A percentile compares a stretch with the other conserved stretches of the same genome.
phyloP scores from a whole-genome alignment of 495 filamentous ascomycete species.

The Mytilinidion resinicola region DNA sequence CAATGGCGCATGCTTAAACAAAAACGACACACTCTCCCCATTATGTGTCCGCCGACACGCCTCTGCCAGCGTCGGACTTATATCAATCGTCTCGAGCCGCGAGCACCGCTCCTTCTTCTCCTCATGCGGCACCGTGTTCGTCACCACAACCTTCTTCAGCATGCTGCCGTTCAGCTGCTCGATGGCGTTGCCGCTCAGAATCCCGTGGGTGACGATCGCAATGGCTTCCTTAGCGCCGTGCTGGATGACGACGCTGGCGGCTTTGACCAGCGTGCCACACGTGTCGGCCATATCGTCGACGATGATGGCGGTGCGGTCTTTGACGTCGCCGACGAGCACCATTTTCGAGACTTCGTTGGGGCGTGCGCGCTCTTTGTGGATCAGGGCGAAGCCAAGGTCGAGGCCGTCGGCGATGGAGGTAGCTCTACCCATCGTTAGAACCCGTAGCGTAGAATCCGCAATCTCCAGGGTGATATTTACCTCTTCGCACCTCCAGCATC shows the following conservation, averaged over 20 bases:
- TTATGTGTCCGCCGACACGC: conserved; percentile 90
- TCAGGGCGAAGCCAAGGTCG: conserved; percentile 92
- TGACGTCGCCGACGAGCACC: conserved; percentile 68
- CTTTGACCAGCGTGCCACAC: conserved; percentile 90
- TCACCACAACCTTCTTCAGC: conserved; percentile 77
- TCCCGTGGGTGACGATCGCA: conserved; percentile 94
- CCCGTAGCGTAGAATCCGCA: background rate
- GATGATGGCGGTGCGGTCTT: conserved; percentile 58
- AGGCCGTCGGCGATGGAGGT: conserved; percentile 95
- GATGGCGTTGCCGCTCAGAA: conserved; percentile 85
- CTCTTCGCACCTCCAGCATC: conserved; percentile 96
- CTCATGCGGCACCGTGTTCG: conserved; percentile 90
- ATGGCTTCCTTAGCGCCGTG: conserved; percentile 84
- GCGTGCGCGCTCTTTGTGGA: conserved; percentile 94
- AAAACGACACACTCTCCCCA: conserved; percentile 84
- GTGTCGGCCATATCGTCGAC: conserved; percentile 82
- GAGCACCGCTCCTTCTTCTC: conserved; percentile 74
- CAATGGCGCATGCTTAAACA: conserved; percentile 82
- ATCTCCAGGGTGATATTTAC: conserved; percentile 38
- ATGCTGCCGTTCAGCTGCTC: conserved; percentile 80
- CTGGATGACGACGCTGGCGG: conserved; percentile 82
- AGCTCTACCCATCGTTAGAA: conserved; percentile 48
- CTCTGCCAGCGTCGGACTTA: conserved; percentile 69
- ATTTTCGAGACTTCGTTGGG: conserved; percentile 95
- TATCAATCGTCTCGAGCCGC: conserved; percentile 84